phyloP scores from a whole-genome alignment of 192 early-diverging fungal genomes.

The Phycomyces nitens region DNA sequence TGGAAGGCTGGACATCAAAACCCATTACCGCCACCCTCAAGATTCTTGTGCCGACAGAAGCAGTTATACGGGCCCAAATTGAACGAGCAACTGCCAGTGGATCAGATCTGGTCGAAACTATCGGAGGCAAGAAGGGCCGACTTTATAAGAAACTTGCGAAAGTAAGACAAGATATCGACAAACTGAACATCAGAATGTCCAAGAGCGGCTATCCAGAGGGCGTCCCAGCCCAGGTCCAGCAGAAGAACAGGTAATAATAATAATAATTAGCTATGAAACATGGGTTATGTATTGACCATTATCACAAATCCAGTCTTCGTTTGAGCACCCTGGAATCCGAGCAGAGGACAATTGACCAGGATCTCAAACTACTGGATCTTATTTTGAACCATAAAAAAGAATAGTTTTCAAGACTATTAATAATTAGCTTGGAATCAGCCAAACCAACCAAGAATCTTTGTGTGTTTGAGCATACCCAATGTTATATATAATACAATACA shows the following conservation, averaged over 20 bases:
- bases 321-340: slow-evolving; percentile 9
- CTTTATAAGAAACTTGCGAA: slow-evolving; percentile 34
- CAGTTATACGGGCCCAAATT: slow-evolving; percentile 25
- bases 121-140: slow-evolving; percentile 12
- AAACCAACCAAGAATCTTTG: no score
- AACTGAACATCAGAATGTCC: slow-evolving; percentile 18
- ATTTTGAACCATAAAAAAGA: no score
- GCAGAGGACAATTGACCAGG: slow-evolving; percentile 15
- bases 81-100: slow-evolving; percentile 17
- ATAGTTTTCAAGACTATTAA: no score
- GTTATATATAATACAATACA: no score
- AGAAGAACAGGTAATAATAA: slow-evolving; percentile 36
- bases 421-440: no score
- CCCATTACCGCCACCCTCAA: slow-evolving; percentile 28
- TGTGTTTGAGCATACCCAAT: no score
- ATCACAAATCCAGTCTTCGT: slow-evolving; percentile 11
- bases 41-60: slow-evolving; percentile 35
- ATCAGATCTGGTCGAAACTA: slow-evolving; percentile 5
- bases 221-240: slow-evolving; percentile 27
- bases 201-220: slow-evolving; percentile 28
- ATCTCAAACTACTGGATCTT: slow-evolving; percentile 1
- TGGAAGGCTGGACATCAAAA: slow-evolving; percentile 16
- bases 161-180: slow-evolving; percentile 25
- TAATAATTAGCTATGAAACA: background rate
- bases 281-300: background rate